These are phyloP conservation scores for Hericium rajendrae DNA, from an alignment of 768 basidiomycete genomes.

Conservation along the genomic window DNA sequence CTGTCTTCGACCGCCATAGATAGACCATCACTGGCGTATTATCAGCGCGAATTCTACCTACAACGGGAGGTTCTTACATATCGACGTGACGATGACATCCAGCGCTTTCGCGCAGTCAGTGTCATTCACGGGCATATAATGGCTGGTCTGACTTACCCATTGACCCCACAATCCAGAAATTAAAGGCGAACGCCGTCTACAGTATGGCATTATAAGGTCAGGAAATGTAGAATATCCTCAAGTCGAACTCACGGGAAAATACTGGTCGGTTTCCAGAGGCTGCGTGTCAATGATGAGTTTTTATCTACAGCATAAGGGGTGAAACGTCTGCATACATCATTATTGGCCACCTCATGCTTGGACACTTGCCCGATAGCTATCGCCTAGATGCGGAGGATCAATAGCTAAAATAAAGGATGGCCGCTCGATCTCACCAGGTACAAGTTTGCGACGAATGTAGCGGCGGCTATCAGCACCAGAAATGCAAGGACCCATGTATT, in stretches of 20 bases:
- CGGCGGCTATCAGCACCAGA: constrained; percentile 25
- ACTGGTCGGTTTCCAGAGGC: constrained; percentile 10
- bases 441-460: constrained; percentile 29
- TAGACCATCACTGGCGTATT: constrained; percentile 26
- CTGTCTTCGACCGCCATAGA: constrained; percentile 32
- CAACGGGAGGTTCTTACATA: constrained; percentile 22
- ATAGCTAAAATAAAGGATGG: too few species aligned
- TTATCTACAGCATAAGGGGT: too few species aligned
- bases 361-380: constrained; percentile 6
- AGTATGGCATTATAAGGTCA: background rate
- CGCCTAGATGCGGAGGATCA: background rate
- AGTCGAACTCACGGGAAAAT: constrained; percentile 5
- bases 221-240: too few species aligned
- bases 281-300: background rate
- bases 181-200: constrained; percentile 33
- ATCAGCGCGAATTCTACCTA: background rate
- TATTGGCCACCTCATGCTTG: constrained; percentile 5
- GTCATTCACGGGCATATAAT: background rate
- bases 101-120: constrained; percentile 23
- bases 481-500: constrained; percentile 29
- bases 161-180: constrained; percentile 37
- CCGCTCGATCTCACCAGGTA: constrained; percentile 22
- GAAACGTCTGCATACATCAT: constrained; percentile 1
- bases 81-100: constrained; percentile 29
- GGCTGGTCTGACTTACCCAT: constrained; percentile 21